Base-by-base conservation (phyloP, 176 grass and related monocot species). In the Aegilops longissima region DNA sequence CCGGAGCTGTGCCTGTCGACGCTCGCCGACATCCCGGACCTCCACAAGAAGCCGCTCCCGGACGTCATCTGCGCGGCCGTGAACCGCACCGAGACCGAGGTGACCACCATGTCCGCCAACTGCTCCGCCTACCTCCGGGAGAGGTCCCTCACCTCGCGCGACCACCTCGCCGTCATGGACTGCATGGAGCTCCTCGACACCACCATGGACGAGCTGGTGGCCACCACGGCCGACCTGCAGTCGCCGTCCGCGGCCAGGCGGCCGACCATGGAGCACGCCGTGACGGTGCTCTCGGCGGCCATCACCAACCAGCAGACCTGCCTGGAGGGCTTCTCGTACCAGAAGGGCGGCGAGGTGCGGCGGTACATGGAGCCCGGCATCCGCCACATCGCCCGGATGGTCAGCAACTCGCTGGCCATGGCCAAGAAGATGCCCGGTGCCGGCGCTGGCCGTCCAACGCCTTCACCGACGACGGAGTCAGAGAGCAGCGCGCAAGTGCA, bases 361-460 rank as follows among this genome's bases (percentile, higher is more conserved):
- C 80, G 4, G 1, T 92, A 89, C 86, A 92, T 98, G 31, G n/a
- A 95, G 80, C 66, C 65, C 0, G 25, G 61, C 11, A 13, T 92
- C 72, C 44, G 74, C 36, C 91, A 92, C 72, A 90, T 93, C 0
- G 85, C 93, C 5, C 68, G 5, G 56, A 88, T 98, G 85, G 91
- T 95, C 23, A 95, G 93, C 89, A 95, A 98, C 93, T 92, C 93
- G 52, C 92, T 98, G 36, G 93, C 95, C 85, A 92, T 98, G 93
- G 85, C 86, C 6, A 95, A 83, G 66, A 98, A 93, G 70, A 82
- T 98, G 12, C 89, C 84, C 30, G 78, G 86, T n/a, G 61, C 62
- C 23, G 16, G 12, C 5, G 27, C 12, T 49, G 45, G 45, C 45
- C 0, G 45, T 14, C 0, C 45, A 5, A 49, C 0, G 4, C 12